Evolutionary conservation across 1,284 basidiomycete genomes (phyloP).

Genomic region (Apiotrichum laibachii): DNA sequence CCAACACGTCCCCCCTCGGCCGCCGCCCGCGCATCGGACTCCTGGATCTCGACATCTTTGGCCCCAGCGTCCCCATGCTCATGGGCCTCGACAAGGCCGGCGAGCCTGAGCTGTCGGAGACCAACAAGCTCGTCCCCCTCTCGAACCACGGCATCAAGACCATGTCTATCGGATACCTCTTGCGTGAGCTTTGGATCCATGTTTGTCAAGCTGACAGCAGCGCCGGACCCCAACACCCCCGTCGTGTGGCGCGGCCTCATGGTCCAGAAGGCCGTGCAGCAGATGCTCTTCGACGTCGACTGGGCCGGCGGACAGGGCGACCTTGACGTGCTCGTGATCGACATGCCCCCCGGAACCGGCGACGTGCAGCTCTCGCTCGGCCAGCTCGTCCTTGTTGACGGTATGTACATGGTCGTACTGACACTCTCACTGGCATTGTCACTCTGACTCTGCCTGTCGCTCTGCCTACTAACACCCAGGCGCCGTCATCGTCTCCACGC

Average conservation of each 20-base stretch:
- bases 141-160: constrained; percentile 86
- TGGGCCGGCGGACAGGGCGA: constrained; percentile 59
- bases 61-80: constrained; percentile 90
- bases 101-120: constrained; percentile 64
- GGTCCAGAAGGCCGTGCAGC: constrained; percentile 97
- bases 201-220: constrained; percentile 18
- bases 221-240: constrained; percentile 62
- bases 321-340: constrained; percentile 84
- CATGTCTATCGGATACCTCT: constrained; percentile 91
- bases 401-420: constrained; percentile 51
- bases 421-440: too few relatives aligned
- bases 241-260: constrained; percentile 96
- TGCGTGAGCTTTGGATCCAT: constrained; percentile 48
- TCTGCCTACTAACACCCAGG: constrained; percentile 54
- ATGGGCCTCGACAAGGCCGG: constrained; percentile 82
- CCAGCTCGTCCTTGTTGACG: constrained; percentile 83
- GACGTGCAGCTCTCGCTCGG: constrained; percentile 91
- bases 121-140: constrained; percentile 75
- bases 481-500: constrained; percentile 88
- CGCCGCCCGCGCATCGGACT: constrained; percentile 67
- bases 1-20: constrained; percentile 50
- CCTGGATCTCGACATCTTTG: constrained; percentile 93
- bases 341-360: constrained; percentile 97
- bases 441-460: too few relatives aligned
- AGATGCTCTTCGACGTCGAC: constrained; percentile 94